Conservation (phyloP, 495 filamentous ascomycete genomes). For the Penicillium daleae region DNA sequence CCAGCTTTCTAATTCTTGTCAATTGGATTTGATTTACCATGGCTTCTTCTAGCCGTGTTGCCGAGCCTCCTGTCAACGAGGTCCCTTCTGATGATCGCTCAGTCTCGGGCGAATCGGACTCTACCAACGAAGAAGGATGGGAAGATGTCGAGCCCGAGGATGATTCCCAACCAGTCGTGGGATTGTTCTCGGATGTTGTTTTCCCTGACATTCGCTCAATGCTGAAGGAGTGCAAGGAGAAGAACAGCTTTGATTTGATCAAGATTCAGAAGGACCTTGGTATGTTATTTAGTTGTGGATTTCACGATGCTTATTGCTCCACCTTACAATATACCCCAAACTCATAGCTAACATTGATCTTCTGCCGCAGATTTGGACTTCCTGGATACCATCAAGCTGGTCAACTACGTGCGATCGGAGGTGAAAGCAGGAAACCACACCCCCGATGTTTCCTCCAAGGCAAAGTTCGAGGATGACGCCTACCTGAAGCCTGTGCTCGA, state of each 20-base stretch:
- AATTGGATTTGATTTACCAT: slow-evolving; percentile 25
- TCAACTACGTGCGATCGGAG: slow-evolving; percentile 75
- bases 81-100: slow-evolving; percentile 36
- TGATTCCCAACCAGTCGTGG: slow-evolving; percentile 66
- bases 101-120: slow-evolving; percentile 51
- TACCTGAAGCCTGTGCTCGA: slow-evolving; percentile 86
- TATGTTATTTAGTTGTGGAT: slow-evolving; percentile 37
- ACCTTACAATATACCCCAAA: too few relatives aligned
- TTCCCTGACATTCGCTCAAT: slow-evolving; percentile 68
- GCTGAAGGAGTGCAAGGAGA: slow-evolving; percentile 72
- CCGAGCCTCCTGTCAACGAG: slow-evolving; percentile 30
- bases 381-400: slow-evolving; percentile 76
- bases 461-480: slow-evolving; percentile 69
- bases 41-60: slow-evolving; percentile 32
- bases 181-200: slow-evolving; percentile 69
- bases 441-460: slow-evolving; percentile 58
- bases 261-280: slow-evolving; percentile 64
- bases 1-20: slow-evolving; percentile 13
- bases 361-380: slow-evolving; percentile 69
- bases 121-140: slow-evolving; percentile 72
- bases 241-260: slow-evolving; percentile 75
- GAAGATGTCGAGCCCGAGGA: slow-evolving; percentile 75
- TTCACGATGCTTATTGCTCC: not conserved
- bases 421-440: slow-evolving; percentile 55
- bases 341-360: slow-evolving; percentile 22